Percentiles rank a stretch among this genome's conserved stretches.
Evolutionary conservation across 768 basidiomycete genomes (phyloP).

Genomic region (Tylopilus intermedius): DNA sequence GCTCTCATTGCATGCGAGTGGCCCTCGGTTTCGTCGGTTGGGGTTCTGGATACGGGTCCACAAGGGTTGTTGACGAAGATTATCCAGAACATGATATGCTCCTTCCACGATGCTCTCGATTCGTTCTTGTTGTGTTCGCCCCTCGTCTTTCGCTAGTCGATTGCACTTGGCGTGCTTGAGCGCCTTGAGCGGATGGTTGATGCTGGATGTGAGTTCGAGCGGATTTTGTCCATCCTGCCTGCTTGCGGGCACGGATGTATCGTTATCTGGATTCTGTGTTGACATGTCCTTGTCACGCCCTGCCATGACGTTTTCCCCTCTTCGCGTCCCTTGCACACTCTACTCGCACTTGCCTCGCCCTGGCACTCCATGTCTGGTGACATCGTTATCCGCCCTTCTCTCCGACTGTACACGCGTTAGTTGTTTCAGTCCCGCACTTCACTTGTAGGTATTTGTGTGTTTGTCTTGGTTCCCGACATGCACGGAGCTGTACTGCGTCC

Average conservation of each 20-base stretch:
- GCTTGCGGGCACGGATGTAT: constrained; percentile 28
- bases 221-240: constrained; percentile 8
- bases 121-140: constrained; percentile 21
- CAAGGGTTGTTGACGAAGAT: constrained; percentile 22
- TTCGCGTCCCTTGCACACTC: neutral
- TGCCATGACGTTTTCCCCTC: constrained; percentile 14
- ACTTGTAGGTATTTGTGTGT: constrained; percentile 33
- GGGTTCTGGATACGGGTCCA: constrained; percentile 25
- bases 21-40: constrained; percentile 21
- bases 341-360: constrained; percentile 15
- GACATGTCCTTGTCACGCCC: constrained; percentile 25
- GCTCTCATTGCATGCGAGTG: constrained; percentile 35
- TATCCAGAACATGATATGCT: constrained; percentile 14
- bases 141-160: constrained; percentile 38
- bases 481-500: constrained; percentile 26
- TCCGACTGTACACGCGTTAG: constrained; percentile 20
- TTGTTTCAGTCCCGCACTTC: constrained; percentile 21
- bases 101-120: neutral
- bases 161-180: constrained; percentile 23
- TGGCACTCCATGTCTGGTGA: constrained; percentile 20
- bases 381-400: constrained; percentile 21
- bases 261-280: constrained; percentile 16
- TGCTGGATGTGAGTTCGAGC: constrained; percentile 11
- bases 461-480: constrained; percentile 25
- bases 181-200: constrained; percentile 13